Evolutionary conservation across 1,284 basidiomycete genomes (phyloP).

Genomic region (Naganishia sp.): DNA sequence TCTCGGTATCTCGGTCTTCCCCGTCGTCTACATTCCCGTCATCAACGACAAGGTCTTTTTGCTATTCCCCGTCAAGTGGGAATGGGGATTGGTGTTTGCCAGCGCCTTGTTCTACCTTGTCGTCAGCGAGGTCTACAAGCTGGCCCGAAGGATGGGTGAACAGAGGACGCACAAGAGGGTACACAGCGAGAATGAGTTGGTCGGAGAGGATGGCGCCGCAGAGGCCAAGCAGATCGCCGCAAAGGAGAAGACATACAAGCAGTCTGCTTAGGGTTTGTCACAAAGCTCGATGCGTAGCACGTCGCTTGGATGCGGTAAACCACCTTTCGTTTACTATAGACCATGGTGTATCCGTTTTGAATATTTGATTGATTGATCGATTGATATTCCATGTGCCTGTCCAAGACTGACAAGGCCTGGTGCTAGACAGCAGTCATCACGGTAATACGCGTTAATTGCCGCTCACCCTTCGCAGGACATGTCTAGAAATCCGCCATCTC

Average conservation of each 20-base stretch:
- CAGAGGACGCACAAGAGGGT: background rate
- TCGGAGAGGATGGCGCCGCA: conserved; percentile 18
- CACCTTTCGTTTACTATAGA: too few relatives aligned
- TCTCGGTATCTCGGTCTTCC: conserved; percentile 48
- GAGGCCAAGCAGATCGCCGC: conserved; percentile 25
- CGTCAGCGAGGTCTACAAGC: conserved; percentile 46
- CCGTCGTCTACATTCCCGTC: conserved; percentile 52
- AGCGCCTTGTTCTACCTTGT: conserved; percentile 32
- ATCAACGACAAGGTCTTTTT: conserved; percentile 53
- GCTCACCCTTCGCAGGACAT: too few relatives aligned
- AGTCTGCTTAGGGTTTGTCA: background rate
- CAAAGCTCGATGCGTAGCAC: too few relatives aligned
- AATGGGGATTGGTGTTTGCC: conserved; percentile 51
- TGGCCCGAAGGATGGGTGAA: conserved; percentile 17
- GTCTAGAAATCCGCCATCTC: too few relatives aligned
- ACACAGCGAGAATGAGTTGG: background rate
- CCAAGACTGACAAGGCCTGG: too few relatives aligned
- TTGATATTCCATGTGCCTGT: too few relatives aligned
- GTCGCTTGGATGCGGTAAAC: too few relatives aligned
- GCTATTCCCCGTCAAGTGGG: conserved; percentile 48
- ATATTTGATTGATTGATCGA: too few relatives aligned
- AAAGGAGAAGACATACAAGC: conserved; percentile 23
- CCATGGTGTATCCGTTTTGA: too few relatives aligned
- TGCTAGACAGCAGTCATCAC: too few relatives aligned
- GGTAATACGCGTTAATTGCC: too few relatives aligned